Percentiles rank a stretch among this genome's conserved stretches.
These are phyloP conservation scores for Metschnikowia arizonensis DNA, from an alignment of 805 yeast species.

Conservation along the genomic window DNA sequence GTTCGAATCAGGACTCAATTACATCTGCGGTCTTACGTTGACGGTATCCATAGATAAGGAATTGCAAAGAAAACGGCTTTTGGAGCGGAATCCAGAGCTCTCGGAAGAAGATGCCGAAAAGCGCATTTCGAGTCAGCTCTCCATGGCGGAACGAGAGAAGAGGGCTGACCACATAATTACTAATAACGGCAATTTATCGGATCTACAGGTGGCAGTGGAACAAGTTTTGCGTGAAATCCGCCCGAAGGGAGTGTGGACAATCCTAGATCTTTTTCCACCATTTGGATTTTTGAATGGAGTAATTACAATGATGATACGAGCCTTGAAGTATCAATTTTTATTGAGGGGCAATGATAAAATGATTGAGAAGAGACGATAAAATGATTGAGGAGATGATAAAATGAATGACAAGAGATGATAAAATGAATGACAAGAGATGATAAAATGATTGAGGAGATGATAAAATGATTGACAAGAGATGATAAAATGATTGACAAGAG, in stretches of 20 bases:
- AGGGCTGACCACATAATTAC: constrained; percentile 66
- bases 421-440: neutral
- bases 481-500: too few species aligned
- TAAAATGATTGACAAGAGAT: too few species aligned
- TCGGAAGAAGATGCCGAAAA: constrained; percentile 61
- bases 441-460: too few species aligned
- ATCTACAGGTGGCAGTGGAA: constrained; percentile 22
- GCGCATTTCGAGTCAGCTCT: constrained; percentile 75
- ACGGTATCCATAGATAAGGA: constrained; percentile 61
- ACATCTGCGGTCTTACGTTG: constrained; percentile 65
- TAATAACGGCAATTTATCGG: constrained; percentile 43
- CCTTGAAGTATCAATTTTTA: neutral
- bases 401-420: neutral
- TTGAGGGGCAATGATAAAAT: neutral
- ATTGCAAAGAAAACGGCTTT: constrained; percentile 59
- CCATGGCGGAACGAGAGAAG: constrained; percentile 50
- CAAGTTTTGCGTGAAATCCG: constrained; percentile 22
- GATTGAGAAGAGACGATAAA: neutral
- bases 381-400: neutral
- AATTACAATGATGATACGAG: constrained; percentile 7
- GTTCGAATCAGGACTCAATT: constrained; percentile 73
- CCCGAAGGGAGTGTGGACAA: constrained; percentile 25
- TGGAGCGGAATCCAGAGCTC: constrained; percentile 64
- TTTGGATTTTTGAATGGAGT: constrained; percentile 24
- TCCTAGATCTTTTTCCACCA: constrained; percentile 40